phyloP scores from a whole-genome alignment of 1,284 basidiomycete species.

The Ganoderma lingzhi region DNA sequence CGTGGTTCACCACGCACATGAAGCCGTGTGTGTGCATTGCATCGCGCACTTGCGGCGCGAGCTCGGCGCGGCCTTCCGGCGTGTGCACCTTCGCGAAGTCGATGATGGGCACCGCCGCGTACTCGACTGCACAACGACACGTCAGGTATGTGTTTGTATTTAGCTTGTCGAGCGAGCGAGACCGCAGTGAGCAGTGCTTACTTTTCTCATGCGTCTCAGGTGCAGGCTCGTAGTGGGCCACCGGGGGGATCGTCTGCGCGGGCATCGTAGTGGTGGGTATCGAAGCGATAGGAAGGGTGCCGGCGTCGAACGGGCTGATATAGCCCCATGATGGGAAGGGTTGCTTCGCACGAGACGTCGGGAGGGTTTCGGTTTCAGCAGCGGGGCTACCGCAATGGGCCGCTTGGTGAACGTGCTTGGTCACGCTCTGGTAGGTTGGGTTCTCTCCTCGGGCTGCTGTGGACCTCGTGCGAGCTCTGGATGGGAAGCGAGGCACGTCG shows the following conservation, averaged over 20 bases:
- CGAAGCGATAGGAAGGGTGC: neutral
- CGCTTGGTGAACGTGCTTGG: too few species aligned
- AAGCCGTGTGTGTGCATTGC: conserved; percentile 71
- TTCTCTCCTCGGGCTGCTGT: too few species aligned
- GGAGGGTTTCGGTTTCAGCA: neutral
- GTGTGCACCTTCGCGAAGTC: conserved; percentile 65
- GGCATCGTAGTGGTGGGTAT: conserved; percentile 18
- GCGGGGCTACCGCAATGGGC: too few species aligned
- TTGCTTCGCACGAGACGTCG: neutral
- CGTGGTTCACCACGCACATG: conserved; percentile 71
- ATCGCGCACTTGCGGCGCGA: conserved; percentile 54
- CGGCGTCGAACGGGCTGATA: neutral
- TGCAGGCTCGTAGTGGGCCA: conserved; percentile 36
- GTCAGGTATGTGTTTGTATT: too few species aligned
- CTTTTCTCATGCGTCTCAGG: conserved; percentile 36
- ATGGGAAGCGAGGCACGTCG: too few species aligned
- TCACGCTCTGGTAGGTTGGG: neutral
- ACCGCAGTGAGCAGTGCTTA: conserved; percentile 19
- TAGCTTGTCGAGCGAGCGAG: too few species aligned
- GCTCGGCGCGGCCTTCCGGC: conserved; percentile 51
- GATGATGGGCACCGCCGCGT: conserved; percentile 71
- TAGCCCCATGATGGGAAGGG: neutral
- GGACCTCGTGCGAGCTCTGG: too few species aligned
- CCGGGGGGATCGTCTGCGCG: conserved; percentile 19
- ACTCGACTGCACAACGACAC: conserved; percentile 56